Evolutionary conservation across 1,139 yeast species (phyloP), one percentile per base, ranked within the genome.

Genomic region (Hansenula anomala): DNA sequence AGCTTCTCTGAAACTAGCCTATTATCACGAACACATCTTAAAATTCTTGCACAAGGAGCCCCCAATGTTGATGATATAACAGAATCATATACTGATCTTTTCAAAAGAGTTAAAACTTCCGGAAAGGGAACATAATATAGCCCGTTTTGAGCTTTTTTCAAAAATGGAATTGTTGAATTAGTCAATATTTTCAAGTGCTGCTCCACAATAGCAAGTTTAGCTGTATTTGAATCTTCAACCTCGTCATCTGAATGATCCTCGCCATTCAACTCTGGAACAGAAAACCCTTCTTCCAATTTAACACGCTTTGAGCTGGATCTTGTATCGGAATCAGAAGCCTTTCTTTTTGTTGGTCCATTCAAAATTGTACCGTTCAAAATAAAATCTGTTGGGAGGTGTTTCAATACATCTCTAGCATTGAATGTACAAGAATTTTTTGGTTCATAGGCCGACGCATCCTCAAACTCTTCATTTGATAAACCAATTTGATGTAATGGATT

Each of bases 1-100:
- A 82, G 71, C 55, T 89, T 88, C 56, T 92, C 97, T 46, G 94
- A 95, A 4, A 83, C 84, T 42, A 88, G 68, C 49, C 80, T 79
- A 52, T 79, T 72, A 7, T 74, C 73, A 46, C 82, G 72, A 33
- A 87, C 70, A 49, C 92, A 80, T 48, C 90, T 72, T 44, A 87
- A 65, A 9, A 87, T 67, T 39, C 94, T 70, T 43, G 73, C 61
- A 1, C 89, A 78, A 17, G 78, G 71, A 12, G 69, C 63, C 3
- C 84, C 84, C 38, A 78, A 56, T 0, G 84, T 74, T 6, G 78
- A 62, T 32, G 78, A 72, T 34, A 86, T 66, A 24, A 84, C 59
- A 22, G 75, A 67, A 45, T 86, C 94, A 55, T 75, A 81, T 16
- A 77, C 75, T 38, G 67, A 64, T 32, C 73, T 73, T 51, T 78